Base-by-base conservation (phyloP, 2,329 filamentous ascomycete genomes). In the Ceratocystis eucalypticola region DNA sequence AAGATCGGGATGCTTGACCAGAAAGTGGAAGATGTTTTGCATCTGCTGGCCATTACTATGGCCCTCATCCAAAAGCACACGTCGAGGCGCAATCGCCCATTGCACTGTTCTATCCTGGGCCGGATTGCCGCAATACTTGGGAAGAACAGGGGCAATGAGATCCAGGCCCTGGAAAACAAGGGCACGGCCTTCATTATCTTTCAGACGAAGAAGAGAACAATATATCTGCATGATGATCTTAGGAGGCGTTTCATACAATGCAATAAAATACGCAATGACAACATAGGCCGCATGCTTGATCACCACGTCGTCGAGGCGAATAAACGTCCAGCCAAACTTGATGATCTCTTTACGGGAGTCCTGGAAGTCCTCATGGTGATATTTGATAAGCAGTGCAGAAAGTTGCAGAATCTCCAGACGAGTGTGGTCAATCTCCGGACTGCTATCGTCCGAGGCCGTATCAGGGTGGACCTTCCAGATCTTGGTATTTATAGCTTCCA, bases 281-380 rank as follows among this genome's bases (percentile, higher is more conserved):
- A 96, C 93, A 72, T 99, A 99, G 2, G 94, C 92, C 0, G 93
- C 94, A 74, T 97, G 94, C 75, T 99, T 99, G 79, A 97, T 99
- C 78, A 99, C 96, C 67, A 96, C 89, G 75, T 99, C 94, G 73
- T 99, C 95, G n/a, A 99, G 83, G 28, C 90, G 86, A 72, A 99
- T 99, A 73, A 96, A 97, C 20, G 92, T 96, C 94, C 94, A 99
- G 2, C 91, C 92, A 75, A 97, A 99, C 76, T 96, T 97, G 73
- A 99, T 99, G 69, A 99, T 93, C 70, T 99, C 94, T 76, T 99
- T 99, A 46, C 95, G 86, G 1, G 90, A 87, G 72, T 97, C 94
- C 70, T 95, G 89, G 1, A 99, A 83, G 65, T 91, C 88, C 41
- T 84, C 84, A 72, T 93, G 86, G 72, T 99, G 91, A 72, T 97